These are phyloP conservation scores for Diaporthe ampelina DNA, from an alignment of 2,329 filamentous ascomycete species.

Conservation along the genomic window DNA sequence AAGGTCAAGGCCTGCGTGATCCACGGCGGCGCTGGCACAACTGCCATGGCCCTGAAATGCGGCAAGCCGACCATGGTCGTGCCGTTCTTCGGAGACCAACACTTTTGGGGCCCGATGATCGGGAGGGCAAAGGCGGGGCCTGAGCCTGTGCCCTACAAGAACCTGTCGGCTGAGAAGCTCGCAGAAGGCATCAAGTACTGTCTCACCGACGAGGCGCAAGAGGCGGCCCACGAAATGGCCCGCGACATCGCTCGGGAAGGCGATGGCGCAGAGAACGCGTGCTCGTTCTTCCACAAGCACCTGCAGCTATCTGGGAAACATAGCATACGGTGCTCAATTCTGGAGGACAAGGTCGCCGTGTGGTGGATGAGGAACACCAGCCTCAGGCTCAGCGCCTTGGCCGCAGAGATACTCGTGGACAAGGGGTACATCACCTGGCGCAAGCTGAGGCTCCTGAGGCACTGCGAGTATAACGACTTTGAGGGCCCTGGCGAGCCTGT, in stretches of 20 bases:
- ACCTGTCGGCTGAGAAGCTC: constrained; percentile 72
- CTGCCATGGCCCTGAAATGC: constrained; percentile 79
- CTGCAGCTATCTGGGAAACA: constrained; percentile 65
- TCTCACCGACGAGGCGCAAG: constrained; percentile 71
- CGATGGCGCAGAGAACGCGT: constrained; percentile 79
- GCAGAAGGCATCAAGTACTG: constrained; percentile 80
- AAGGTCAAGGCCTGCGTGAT: constrained; percentile 76
- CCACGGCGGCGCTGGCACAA: constrained; percentile 84
- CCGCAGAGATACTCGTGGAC: constrained; percentile 74
- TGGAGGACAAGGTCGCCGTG: constrained; percentile 73
- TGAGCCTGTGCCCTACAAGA: constrained; percentile 77
- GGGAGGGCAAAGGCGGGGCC: constrained; percentile 75
- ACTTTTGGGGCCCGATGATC: constrained; percentile 83
- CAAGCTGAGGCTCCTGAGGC: constrained; percentile 73
- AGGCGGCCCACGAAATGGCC: constrained; percentile 71
- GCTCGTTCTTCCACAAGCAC: constrained; percentile 74
- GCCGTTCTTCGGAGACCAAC: constrained; percentile 84
- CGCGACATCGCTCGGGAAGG: constrained; percentile 72
- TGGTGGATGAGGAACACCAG: constrained; percentile 76
- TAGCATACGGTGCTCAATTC: constrained; percentile 75
- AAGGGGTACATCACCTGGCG: constrained; percentile 74
- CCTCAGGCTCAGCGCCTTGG: constrained; percentile 72
- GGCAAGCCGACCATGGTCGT: constrained; percentile 82
- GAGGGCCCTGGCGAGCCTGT: constrained; percentile 81
- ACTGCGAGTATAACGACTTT: constrained; percentile 83